These are phyloP conservation scores for Tuber borchii DNA, from an alignment of 495 filamentous ascomycete species.

Conservation along the genomic window DNA sequence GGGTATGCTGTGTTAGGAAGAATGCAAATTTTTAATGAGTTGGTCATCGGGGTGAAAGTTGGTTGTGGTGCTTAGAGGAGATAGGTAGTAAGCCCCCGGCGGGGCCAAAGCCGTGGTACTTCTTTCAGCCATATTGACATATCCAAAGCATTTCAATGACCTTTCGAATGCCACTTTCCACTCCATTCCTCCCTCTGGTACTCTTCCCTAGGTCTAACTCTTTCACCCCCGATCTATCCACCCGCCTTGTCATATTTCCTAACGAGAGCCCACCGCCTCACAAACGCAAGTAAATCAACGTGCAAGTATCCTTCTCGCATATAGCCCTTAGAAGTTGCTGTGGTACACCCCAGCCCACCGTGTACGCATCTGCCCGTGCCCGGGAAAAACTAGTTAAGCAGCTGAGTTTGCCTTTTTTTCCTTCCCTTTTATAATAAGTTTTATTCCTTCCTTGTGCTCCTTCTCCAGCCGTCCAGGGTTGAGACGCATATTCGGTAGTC, in stretches of 20 bases:
- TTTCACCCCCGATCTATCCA: not conserved
- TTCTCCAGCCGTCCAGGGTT: not conserved
- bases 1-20: no score
- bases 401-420: not conserved
- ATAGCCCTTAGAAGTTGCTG: not conserved
- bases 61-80: not conserved
- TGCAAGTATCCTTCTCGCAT: not conserved
- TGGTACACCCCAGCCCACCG: not conserved
- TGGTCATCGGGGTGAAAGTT: no score
- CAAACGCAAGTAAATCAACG: not conserved
- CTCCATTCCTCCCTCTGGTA: not conserved
- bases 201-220: not conserved
- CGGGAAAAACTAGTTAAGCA: not conserved
- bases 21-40: not conserved
- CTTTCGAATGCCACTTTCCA: not conserved
- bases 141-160: not conserved
- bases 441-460: not conserved
- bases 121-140: not conserved
- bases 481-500: not conserved
- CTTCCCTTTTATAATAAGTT: not conserved
- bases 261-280: not conserved
- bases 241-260: not conserved
- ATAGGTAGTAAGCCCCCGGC: not conserved
- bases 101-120: not conserved
- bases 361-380: not conserved